Evolutionary conservation across 495 filamentous ascomycete species (phyloP).

Genomic region (Wilcoxina mikolae): DNA sequence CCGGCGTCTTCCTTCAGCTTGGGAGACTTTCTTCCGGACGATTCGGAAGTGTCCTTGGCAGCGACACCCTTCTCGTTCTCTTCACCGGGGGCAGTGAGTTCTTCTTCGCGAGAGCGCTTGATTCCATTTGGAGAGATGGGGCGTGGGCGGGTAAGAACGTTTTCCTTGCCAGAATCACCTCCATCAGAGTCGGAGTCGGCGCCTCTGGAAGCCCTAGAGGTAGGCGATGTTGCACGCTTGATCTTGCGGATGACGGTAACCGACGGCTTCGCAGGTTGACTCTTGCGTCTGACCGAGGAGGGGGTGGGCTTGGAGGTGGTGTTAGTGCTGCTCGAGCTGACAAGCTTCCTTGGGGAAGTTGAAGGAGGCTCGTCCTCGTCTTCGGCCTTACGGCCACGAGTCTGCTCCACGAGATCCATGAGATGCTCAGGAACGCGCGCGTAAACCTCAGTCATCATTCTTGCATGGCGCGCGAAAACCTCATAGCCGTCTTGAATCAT

Average conservation of each 20-base stretch:
- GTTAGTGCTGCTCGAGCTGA: background rate
- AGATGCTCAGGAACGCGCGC: conserved; percentile 40
- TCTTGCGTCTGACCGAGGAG: background rate
- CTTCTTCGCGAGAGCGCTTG: conserved; percentile 2
- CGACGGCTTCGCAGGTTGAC: background rate
- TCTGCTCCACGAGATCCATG: conserved; percentile 37
- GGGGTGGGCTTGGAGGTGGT: background rate
- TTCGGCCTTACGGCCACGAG: conserved; percentile 43
- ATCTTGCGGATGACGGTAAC: background rate
- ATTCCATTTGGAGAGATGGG: conserved; percentile 7
- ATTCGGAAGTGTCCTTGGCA: background rate
- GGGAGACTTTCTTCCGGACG: conserved; percentile 21
- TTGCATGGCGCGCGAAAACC: conserved; percentile 45
- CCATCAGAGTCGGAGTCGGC: conserved; percentile 17
- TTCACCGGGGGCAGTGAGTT: background rate
- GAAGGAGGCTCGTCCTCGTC: conserved; percentile 29
- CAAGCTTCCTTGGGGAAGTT: conserved; percentile 1
- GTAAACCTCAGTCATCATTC: conserved; percentile 53
- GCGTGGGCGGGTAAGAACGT: conserved; percentile 19
- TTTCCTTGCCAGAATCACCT: conserved; percentile 25
- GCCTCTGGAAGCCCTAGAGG: conserved; percentile 2
- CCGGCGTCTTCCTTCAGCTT: conserved; percentile 18
- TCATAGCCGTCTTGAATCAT: conserved; percentile 49
- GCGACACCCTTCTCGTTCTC: conserved; percentile 9
- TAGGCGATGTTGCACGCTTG: background rate